Evolutionary conservation across 169 alveolate genomes (phyloP), one percentile per base, ranked within the genome.

Genomic region (Cryptosporidium baileyi): DNA sequence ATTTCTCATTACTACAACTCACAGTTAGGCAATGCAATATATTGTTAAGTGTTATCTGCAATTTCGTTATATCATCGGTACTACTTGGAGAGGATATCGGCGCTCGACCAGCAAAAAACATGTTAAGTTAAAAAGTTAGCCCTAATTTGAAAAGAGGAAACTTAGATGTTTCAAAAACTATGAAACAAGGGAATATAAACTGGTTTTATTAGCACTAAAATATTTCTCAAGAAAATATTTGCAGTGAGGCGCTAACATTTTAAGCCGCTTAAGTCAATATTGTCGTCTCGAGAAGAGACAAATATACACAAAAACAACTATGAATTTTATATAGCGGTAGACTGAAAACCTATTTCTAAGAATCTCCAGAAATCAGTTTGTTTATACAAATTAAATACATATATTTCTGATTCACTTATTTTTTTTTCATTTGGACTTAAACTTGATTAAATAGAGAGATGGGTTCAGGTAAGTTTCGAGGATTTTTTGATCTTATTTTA

Each of bases 401-500:
- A 62, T 59, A 40, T 41, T 13, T 40, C 28, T 15, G 22, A 22
- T 62, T 41, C 9, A 62, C 3, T 15, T 61, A 61, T 41, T 11
- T 61, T 62, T 15, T 0, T 61, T 40, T 43, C 19, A 26, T 45
- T 34, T 65, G 28, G 41, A 49, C 22, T n/a, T n/a, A n/a, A n/a
- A n/a, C n/a, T n/a, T n/a, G n/a, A n/a, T n/a, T n/a, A n/a, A n/a
- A n/a, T n/a, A n/a, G n/a, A n/a, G n/a, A n/a, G 1, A 74, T 74
- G 85, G 85, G 85, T 74, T 74, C 85, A 74, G 85, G 85, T 74
- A 54, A 54, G 85, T 74, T 19, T 26, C 7, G n/a, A 0, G 11
- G 15, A 57, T 17, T 11, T 24, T 17, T 57, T 6, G n/a, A 13
- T 57, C 8, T 8, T 38, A 3, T 24, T 22, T 1, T 38, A 57